phyloP scores from a whole-genome alignment of 768 basidiomycete species.

The Phanerochaete sordida region DNA sequence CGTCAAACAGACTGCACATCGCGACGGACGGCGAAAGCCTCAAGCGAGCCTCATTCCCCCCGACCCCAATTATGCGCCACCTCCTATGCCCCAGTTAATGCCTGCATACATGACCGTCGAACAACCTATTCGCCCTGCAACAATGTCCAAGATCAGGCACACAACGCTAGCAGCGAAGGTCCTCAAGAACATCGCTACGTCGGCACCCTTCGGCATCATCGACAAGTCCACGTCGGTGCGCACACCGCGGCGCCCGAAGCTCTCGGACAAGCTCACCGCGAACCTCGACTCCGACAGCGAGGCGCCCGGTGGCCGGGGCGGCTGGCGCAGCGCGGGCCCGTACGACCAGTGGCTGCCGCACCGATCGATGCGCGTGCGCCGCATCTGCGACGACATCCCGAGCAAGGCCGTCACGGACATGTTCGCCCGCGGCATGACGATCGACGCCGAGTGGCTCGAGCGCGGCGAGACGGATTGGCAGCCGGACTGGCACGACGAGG shows the following conservation, averaged over 20 bases:
- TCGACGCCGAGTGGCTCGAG: constrained; percentile 20
- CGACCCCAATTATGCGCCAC: constrained; percentile 27
- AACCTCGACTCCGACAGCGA: constrained; percentile 10
- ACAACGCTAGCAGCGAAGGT: constrained; percentile 50
- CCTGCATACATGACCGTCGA: constrained; percentile 52
- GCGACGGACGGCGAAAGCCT: constrained; percentile 31
- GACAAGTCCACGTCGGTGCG: constrained; percentile 40
- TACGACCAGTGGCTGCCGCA: constrained; percentile 36
- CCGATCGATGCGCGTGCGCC: constrained; percentile 24
- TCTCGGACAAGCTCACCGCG: constrained; percentile 19
- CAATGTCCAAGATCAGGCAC: constrained; percentile 52
- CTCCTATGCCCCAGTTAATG: constrained; percentile 37
- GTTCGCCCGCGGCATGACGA: constrained; percentile 44
- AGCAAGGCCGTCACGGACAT: constrained; percentile 46
- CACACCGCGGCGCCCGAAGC: constrained; percentile 26
- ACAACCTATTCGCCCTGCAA: constrained; percentile 37
- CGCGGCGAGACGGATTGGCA: constrained; percentile 2
- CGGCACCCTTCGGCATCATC: constrained; percentile 28
- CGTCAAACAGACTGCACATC: constrained; percentile 37
- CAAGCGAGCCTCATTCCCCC: constrained; percentile 30
- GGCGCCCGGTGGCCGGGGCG: constrained; percentile 16
- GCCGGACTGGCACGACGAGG: not conserved
- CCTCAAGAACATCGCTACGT: constrained; percentile 40
- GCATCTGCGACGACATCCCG: constrained; percentile 42
- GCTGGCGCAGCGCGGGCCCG: constrained; percentile 31